Evolutionary conservation across 805 yeast species (phyloP), one percentile per base, ranked within the genome.

Genomic region (Saccharomycopsis olivae): DNA sequence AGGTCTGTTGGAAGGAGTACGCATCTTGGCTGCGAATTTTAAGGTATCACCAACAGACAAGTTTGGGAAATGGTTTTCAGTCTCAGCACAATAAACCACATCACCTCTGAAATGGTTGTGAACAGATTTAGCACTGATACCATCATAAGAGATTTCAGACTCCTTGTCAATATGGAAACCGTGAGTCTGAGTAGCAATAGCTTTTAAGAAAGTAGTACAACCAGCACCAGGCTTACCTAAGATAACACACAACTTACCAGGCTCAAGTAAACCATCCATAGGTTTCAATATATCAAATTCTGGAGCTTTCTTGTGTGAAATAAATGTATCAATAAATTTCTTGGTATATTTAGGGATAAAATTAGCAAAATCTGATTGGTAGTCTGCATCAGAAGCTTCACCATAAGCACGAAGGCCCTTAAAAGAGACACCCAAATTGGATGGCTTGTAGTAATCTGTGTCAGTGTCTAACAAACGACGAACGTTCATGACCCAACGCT

Each of bases 191-290:
- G 72, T 61, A 31, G 78, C 66, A 35, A 77, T 57, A 3, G 78
- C 61, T 51, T 75, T 75, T 49, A 76, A 61, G 38, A 75, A 59
- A 3, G 83, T 75, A 5, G 82, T 62, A 50, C 84, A 76, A 32
- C 84, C 84, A 28, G 81, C 68, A 50, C 89, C 89, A 1, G 89
- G 89, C 57, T 88, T 70, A 42, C 92, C 89, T 34, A 81, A 61
- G 9, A 81, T 88, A 40, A 80, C 82, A 4, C 79, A 73, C 34
- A 78, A 64, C 46, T 78, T 78, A 40, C 87, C 86, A 2, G 86
- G 80, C 40, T 61, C 62, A 29, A 72, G 53, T 13, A 69, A 47
- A 18, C 78, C 83, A 46, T 74, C 78, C 71, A 69, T 65, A 13
- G 71, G 57, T 50, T 68, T 69, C 53, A 69, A 62, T 47, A 65